Conservation (phyloP, 2,329 filamentous ascomycete species). For the Corniculantispora saksenae region DNA sequence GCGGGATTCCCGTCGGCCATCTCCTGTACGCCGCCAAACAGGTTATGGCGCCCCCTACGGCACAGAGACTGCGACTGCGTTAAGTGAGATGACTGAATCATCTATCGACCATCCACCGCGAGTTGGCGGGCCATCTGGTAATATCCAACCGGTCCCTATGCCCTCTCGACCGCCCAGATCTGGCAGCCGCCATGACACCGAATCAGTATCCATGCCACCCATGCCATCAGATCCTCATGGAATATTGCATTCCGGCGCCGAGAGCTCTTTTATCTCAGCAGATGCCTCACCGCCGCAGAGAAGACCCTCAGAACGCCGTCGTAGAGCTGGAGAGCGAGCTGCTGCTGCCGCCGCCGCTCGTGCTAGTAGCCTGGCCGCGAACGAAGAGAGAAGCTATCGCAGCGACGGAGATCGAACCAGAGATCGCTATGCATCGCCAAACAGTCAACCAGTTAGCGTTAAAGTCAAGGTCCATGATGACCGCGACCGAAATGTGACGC, state of each 20-base stretch:
- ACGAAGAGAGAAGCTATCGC: constrained; percentile 43
- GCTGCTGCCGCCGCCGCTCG: constrained; percentile 50
- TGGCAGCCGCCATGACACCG: constrained; percentile 35
- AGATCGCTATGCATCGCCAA: constrained; percentile 42
- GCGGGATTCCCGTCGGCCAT: constrained; percentile 33
- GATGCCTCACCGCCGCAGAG: constrained; percentile 42
- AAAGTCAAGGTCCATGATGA: constrained; percentile 63
- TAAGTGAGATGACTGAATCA: constrained; percentile 40
- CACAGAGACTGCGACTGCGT: constrained; percentile 29
- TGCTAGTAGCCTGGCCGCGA: constrained; percentile 49
- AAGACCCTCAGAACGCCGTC: constrained; percentile 48
- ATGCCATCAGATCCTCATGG: constrained; percentile 57
- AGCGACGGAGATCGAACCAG: constrained; percentile 39
- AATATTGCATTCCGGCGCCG: constrained; percentile 33
- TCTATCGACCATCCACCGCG: constrained; percentile 31
- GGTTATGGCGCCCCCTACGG: constrained; percentile 30
- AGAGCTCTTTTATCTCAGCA: constrained; percentile 33
- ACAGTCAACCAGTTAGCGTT: constrained; percentile 54
- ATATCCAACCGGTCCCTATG: constrained; percentile 1
- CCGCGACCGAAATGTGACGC: constrained; percentile 60
- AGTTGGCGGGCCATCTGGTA: constrained; percentile 20
- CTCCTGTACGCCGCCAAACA: constrained; percentile 34
- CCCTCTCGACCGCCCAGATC: constrained; percentile 30
- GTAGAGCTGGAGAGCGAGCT: constrained; percentile 44
- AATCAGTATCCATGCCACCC: constrained; percentile 51